Base-by-base conservation (phyloP, 768 basidiomycete species). In the Tricholoma bakamatsutake region DNA sequence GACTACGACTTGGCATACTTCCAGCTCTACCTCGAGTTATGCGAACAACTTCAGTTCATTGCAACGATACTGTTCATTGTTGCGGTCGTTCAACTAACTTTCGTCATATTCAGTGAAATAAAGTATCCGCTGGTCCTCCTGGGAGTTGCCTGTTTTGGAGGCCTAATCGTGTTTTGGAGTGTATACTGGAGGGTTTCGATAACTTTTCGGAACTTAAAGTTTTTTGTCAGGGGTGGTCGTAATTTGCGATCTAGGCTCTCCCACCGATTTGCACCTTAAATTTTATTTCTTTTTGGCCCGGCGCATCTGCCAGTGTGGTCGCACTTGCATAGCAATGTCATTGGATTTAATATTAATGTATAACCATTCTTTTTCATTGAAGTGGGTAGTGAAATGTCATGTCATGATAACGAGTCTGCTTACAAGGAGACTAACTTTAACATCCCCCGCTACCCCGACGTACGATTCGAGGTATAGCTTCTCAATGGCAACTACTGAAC, bases 21-120 rank as follows among this genome's bases (percentile, higher is more conserved):
- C 57, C 61, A 57, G 9, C 64, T 65, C 53, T 68, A 68, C 40
- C 62, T 69, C 10, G 58, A 50, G 7, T 59, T 67, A 4, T 71
- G 67, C 55, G 68, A 67, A 40, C 70, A 73, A 40, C 63, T 73
- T 27, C 71, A 73, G 53, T 58, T 70, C 9, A 45, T 67, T 3
- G 70, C 65, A 1, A 68, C 65, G 2, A 15, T 67, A 1, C 43
- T 71, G 2, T 68, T 70, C 46, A 53, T 67, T 18, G 58, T 69
- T 1, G 59, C 71, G 1, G 55, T 69, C 15, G 28, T 61, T 27
- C 59, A 69, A 33, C 56, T 69, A 52, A 62, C 61, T 12, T 73
- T 71, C 57, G 55, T 67, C 30, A 66, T 71, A 24, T 73, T 71
- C 43, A 58, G 59, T 9, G 62, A 63, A 1, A n/a, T 69, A 30